Conservation (phyloP, 306 rosid species). For the Lupinus albus region DNA sequence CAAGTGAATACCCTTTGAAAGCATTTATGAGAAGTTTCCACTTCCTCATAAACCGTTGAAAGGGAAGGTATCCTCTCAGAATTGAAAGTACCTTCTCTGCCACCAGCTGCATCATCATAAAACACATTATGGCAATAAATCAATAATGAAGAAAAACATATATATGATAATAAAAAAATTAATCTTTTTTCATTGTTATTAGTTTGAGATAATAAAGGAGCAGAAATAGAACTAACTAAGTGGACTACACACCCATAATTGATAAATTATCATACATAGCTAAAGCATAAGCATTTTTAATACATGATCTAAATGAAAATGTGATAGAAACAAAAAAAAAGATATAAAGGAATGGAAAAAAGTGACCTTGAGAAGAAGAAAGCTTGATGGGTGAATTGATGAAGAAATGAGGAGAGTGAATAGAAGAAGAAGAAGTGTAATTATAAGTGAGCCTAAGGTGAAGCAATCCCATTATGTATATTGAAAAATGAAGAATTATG, state of each 20-base stretch:
- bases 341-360: not conserved
- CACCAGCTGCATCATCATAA: constrained; percentile 55
- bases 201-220: not conserved
- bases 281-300: not conserved
- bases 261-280: not conserved
- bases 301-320: not conserved
- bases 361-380: constrained; percentile 68
- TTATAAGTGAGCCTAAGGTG: constrained; percentile 49
- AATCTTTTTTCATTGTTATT: no score
- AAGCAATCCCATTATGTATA: constrained; percentile 62
- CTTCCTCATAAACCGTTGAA: constrained; percentile 60
- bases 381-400: constrained; percentile 48
- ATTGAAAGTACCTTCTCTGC: constrained; percentile 60
- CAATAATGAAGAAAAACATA: not conserved
- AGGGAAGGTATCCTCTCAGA: constrained; percentile 59
- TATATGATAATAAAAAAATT: not conserved
- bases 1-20: constrained; percentile 54
- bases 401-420: constrained; percentile 54
- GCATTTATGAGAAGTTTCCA: constrained; percentile 56
- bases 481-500: not conserved
- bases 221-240: not conserved
- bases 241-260: not conserved
- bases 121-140: not conserved
- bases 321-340: not conserved
- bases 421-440: constrained; percentile 43